These are phyloP conservation scores for Candida germanica DNA, from an alignment of 805 yeast genomes.

Conservation along the genomic window DNA sequence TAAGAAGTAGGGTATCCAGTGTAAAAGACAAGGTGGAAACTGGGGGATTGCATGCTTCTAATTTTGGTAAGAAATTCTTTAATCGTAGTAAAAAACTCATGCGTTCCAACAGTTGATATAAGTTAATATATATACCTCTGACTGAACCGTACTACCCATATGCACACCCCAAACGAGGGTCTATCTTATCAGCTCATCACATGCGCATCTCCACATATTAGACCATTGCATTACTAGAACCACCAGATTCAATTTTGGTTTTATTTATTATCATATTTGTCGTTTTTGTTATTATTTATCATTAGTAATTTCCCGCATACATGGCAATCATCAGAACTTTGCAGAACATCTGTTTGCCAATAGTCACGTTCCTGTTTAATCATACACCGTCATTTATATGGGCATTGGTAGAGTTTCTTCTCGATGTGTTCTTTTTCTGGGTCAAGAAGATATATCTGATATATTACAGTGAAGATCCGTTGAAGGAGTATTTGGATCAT, in stretches of 20 bases:
- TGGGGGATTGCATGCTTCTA: constrained; percentile 49
- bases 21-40: constrained; percentile 49
- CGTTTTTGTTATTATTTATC: too few relatives aligned
- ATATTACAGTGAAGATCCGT: constrained; percentile 39
- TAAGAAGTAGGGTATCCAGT: constrained; percentile 45
- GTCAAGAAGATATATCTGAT: constrained; percentile 32
- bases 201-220: neutral
- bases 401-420: constrained; percentile 40
- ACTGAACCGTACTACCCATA: too few relatives aligned
- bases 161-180: too few relatives aligned
- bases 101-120: constrained; percentile 12
- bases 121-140: too few relatives aligned
- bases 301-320: too few relatives aligned
- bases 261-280: too few relatives aligned
- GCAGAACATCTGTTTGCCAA: constrained; percentile 17
- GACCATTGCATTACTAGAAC: too few relatives aligned
- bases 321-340: too few relatives aligned
- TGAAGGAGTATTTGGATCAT: constrained; percentile 46
- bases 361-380: constrained; percentile 27
- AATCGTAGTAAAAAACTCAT: constrained; percentile 53
- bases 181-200: constrained; percentile 4
- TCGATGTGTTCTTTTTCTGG: constrained; percentile 50
- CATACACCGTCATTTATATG: constrained; percentile 39
- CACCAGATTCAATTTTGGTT: too few relatives aligned
- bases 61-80: constrained; percentile 52